Conservation (phyloP, 352 stramenopile species). For the Phytophthora cryptogea region DNA sequence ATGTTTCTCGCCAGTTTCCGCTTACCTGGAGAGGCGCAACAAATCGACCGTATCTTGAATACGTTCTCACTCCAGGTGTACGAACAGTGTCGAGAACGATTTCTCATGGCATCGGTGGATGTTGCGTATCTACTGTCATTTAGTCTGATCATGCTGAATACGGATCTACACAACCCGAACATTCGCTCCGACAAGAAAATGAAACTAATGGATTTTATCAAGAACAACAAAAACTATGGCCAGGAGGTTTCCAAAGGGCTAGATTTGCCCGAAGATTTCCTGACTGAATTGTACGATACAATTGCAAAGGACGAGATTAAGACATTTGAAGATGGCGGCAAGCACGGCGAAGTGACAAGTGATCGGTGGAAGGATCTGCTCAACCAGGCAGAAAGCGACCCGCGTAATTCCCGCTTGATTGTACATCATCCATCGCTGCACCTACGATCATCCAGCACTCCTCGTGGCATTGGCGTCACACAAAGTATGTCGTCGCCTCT, state of each 20-base stretch:
- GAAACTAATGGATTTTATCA: constrained; percentile 86
- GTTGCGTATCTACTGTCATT: constrained; percentile 92
- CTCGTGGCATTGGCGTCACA: constrained; percentile 15
- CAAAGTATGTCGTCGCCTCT: constrained; percentile 14
- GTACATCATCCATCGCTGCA: constrained; percentile 48
- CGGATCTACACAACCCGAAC: constrained; percentile 87
- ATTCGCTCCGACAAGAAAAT: constrained; percentile 88
- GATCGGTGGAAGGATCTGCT: constrained; percentile 84
- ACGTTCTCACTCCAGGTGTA: constrained; percentile 87
- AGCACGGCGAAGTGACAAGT: constrained; percentile 75
- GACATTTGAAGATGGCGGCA: constrained; percentile 80
- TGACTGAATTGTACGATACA: constrained; percentile 73
- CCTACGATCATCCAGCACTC: constrained; percentile 29
- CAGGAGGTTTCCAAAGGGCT: constrained; percentile 76
- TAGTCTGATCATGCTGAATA: constrained; percentile 91
- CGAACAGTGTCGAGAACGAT: constrained; percentile 83
- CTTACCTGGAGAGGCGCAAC: constrained; percentile 83
- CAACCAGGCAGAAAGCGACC: constrained; percentile 70
- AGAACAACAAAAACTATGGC: constrained; percentile 91
- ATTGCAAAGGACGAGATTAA: constrained; percentile 83
- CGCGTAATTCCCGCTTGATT: constrained; percentile 62
- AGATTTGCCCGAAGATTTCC: constrained; percentile 73
- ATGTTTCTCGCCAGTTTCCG: constrained; percentile 89
- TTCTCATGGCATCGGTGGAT: constrained; percentile 84
- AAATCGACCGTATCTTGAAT: constrained; percentile 90